Percentiles rank a stretch among this genome's conserved stretches.
These are phyloP conservation scores for Lavandula angustifolia DNA, from an alignment of 257 asterid species.

Conservation along the genomic window DNA sequence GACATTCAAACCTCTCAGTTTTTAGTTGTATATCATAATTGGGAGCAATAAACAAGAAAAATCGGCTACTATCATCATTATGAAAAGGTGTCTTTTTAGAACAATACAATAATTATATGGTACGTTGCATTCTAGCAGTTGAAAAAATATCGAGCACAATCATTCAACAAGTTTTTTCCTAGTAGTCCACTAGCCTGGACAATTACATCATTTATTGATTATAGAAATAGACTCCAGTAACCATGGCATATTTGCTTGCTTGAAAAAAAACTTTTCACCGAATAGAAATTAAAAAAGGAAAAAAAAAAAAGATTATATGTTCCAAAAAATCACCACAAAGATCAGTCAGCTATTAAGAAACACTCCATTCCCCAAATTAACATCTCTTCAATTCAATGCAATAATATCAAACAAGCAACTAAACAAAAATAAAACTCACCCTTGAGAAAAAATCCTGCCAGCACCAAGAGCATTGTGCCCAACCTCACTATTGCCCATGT, in stretches of 20 bases:
- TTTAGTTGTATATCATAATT: background rate
- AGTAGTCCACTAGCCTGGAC: background rate
- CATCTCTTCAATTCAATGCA: background rate
- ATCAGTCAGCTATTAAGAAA: background rate
- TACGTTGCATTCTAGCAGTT: conserved; percentile 16
- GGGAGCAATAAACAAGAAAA: background rate
- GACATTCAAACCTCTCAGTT: background rate
- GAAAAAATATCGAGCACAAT: conserved; percentile 15
- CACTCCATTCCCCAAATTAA: conserved; percentile 9
- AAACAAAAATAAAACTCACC: conserved; percentile 49
- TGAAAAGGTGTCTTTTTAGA: background rate
- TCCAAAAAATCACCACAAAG: too few species aligned
- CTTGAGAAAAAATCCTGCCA: conserved; percentile 95
- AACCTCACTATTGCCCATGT: conserved; percentile 98
- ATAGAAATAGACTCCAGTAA: background rate
- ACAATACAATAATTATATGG: background rate
- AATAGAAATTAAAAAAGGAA: background rate
- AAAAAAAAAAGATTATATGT: background rate
- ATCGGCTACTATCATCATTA: background rate
- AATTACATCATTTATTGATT: background rate
- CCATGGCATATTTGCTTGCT: too few species aligned
- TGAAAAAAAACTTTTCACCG: too few species aligned
- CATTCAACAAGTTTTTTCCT: conserved; percentile 1
- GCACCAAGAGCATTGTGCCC: conserved; percentile 99
- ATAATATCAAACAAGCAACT: conserved; percentile 11